Base-by-base conservation (phyloP, 257 asterid genomes). In the Solanum pimpinellifolium region DNA sequence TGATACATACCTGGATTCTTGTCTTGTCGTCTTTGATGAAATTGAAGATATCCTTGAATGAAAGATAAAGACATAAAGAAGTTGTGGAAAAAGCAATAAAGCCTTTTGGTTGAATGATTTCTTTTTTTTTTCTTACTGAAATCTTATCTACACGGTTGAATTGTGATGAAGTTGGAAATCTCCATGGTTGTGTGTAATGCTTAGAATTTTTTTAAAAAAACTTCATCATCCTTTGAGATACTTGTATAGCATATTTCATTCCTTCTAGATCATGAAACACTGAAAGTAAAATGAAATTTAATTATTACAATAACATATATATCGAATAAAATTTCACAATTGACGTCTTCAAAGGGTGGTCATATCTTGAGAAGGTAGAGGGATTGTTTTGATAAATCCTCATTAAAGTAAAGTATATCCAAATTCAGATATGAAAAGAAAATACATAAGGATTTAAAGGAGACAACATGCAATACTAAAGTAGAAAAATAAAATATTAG, bases 221-320 rank as follows among this genome's bases (percentile, higher is more conserved):
- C 88, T 89, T 92, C 87, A 93, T 91, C 98, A 95, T 93, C 87
- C 94, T 91, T 33, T 95, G 93, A 11, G 94, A 95, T 21, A 95
- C 93, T 65, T 92, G 88, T 94, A 92, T 88, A 11, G 93, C 23
- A 89, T 56, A 7, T 88, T 92, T 85, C 87, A 90, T 88, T 4
- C 94, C 97, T 42, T 93, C 90, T 59, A 86, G 74, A 3, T 91
- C 88, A 69, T 80, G 88, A 44, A 91, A 89, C 59, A 93, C 98
- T 92, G 86, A 44, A 86, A 86, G 74, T 11, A 25, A 0, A 72
- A 60, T 23, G 75, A 16, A 33, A 0, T 66, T 80, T 68, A 37
- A 66, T 4, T 52, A 44, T 31, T 39, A 21, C 20, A 69, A 69
- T 16, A 29, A 31, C 31, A 56, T 56, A 62, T 33, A n/a, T n/a